These are phyloP conservation scores for Citrus sp. DNA, from an alignment of 345 rosid species.

Conservation along the genomic window DNA sequence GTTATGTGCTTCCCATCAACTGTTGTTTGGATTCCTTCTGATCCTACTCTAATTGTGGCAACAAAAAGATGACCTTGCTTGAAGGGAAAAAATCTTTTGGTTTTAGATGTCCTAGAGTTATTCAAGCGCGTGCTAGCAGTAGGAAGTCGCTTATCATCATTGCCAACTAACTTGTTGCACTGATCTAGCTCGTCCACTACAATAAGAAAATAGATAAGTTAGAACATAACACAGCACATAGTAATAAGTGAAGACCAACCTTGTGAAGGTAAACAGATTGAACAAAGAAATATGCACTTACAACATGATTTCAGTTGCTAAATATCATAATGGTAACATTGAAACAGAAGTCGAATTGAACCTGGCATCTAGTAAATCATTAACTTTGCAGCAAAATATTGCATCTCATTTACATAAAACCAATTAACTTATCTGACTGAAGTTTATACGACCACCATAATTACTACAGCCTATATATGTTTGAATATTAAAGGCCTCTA, in stretches of 20 bases:
- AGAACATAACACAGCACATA: neutral
- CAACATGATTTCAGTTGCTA: neutral
- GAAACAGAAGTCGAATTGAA: neutral
- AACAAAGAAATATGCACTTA: neutral
- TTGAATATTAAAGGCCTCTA: neutral
- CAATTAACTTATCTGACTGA: neutral
- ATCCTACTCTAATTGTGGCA: slow-evolving; percentile 90
- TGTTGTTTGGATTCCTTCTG: slow-evolving; percentile 90
- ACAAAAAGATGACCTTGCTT: slow-evolving; percentile 79
- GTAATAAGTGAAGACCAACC: neutral
- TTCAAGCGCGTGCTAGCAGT: slow-evolving; percentile 29
- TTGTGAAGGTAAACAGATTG: neutral
- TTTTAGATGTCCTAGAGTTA: slow-evolving; percentile 32
- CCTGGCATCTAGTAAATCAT: neutral
- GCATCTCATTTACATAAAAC: neutral
- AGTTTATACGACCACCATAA: neutral
- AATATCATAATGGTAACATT: slow-evolving; percentile 9
- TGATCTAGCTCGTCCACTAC: slow-evolving; percentile 86
- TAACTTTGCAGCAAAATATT: neutral
- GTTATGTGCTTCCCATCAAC: slow-evolving; percentile 96
- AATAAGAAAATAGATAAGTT: neutral
- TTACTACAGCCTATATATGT: neutral
- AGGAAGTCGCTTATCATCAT: slow-evolving; percentile 40
- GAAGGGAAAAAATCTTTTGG: slow-evolving; percentile 77
- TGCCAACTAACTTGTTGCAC: slow-evolving; percentile 84